These are phyloP conservation scores for Thalassiosira exigua DNA, from an alignment of 352 stramenopile genomes.

Conservation along the genomic window DNA sequence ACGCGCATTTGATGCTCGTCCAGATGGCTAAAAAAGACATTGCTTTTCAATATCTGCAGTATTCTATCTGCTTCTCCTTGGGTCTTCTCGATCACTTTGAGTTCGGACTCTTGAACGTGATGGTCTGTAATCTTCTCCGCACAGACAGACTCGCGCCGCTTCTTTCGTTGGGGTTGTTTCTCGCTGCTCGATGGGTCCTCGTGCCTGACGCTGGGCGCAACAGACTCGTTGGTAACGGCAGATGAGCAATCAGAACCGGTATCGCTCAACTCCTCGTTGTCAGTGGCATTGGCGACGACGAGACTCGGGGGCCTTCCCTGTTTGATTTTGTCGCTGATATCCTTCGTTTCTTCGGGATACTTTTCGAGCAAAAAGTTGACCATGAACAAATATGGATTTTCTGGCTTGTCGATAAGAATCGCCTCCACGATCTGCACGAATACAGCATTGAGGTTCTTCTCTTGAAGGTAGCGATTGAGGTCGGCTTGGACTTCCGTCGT, in stretches of 20 bases:
- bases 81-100: slow-evolving; percentile 66
- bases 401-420: slow-evolving; percentile 82
- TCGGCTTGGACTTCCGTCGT: slow-evolving; percentile 61
- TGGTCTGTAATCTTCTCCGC: slow-evolving; percentile 53
- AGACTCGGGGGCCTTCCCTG: slow-evolving; percentile 13
- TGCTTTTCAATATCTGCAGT: slow-evolving; percentile 72
- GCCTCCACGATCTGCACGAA: slow-evolving; percentile 83
- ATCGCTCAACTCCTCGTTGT: slow-evolving; percentile 26
- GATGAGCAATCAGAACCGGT: slow-evolving; percentile 23
- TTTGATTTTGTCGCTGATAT: slow-evolving; percentile 35
- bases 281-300: slow-evolving; percentile 3
- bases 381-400: slow-evolving; percentile 83
- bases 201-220: background rate
- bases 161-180: slow-evolving; percentile 27
- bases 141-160: slow-evolving; percentile 58
- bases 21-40: slow-evolving; percentile 81
- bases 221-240: slow-evolving; percentile 15
- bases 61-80: slow-evolving; percentile 69
- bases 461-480: slow-evolving; percentile 82
- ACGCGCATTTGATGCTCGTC: slow-evolving; percentile 68
- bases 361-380: slow-evolving; percentile 67
- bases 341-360: slow-evolving; percentile 80
- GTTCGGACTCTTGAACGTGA: slow-evolving; percentile 26
- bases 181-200: slow-evolving; percentile 19
- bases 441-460: slow-evolving; percentile 83